These are phyloP conservation scores for Backusella mclennaniae DNA, from an alignment of 192 early-diverging fungal species.

Conservation along the genomic window DNA sequence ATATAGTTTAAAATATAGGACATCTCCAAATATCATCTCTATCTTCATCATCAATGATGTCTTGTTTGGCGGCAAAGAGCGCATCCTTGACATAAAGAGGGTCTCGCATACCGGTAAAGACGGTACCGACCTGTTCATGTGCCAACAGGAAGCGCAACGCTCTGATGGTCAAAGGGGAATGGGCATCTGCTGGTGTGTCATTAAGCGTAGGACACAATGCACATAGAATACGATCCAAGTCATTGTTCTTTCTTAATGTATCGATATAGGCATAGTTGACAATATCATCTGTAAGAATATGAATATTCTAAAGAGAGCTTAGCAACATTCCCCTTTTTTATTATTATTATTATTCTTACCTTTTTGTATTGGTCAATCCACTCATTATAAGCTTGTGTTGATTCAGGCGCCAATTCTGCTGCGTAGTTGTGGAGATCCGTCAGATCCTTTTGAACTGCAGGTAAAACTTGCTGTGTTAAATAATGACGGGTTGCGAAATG, in stretches of 20 bases:
- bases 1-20: constrained; percentile 13
- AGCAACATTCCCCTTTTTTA: neutral
- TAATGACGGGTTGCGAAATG: constrained; percentile 64
- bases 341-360: neutral
- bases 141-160: constrained; percentile 48
- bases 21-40: constrained; percentile 39
- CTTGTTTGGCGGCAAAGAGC: constrained; percentile 35
- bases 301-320: neutral
- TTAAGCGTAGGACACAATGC: constrained; percentile 40
- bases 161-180: constrained; percentile 55
- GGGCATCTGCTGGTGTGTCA: constrained; percentile 18
- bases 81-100: constrained; percentile 59
- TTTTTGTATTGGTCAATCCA: neutral
- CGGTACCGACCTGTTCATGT: constrained; percentile 47
- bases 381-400: neutral
- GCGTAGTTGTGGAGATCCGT: constrained; percentile 36
- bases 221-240: constrained; percentile 48
- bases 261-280: constrained; percentile 49
- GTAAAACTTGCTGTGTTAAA: constrained; percentile 52
- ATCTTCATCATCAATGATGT: constrained; percentile 28
- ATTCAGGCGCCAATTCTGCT: neutral
- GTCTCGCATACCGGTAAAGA: constrained; percentile 64
- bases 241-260: constrained; percentile 50
- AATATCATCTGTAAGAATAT: constrained; percentile 34
- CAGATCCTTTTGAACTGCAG: constrained; percentile 53